Evolutionary conservation across 2,329 filamentous ascomycete species (phyloP), one percentile per base, ranked within the genome.

Genomic region (Nemania serpens): DNA sequence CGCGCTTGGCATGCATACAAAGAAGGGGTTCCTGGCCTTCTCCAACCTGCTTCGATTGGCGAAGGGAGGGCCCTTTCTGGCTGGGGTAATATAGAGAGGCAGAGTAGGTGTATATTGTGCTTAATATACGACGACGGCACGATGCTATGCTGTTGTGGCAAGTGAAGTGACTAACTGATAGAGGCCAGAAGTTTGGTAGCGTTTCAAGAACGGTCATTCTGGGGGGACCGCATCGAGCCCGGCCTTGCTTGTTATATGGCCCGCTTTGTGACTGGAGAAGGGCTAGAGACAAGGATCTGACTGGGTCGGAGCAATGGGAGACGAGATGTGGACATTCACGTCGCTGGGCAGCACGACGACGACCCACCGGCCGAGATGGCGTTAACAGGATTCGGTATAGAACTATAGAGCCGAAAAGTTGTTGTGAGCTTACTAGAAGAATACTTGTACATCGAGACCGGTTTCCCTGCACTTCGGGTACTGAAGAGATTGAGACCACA

Each of bases 91-190:
- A 78, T 78, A 69, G 71, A 75, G 70, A 71, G 74, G 70, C 73
- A 73, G 75, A 73, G 74, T 72, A 75, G 69, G 75, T 77, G 76
- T 74, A 79, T 74, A 78, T 78, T n/a, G 36, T 71, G 67, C 65
- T 65, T 71, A 78, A 76, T 77, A 76, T 77, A 77, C 68, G 68
- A 69, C 69, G 67, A 73, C 73, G 73, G 74, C 72, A 74, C 70
- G 73, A 55, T 51, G 47, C 52, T 64, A 46, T 56, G 58, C 46
- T 56, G 58, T 41, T 58, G 58, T 64, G 71, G 69, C 70, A 64
- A 67, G 63, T 62, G 63, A 61, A 34, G 48, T 48, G 43, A 68
- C 61, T 68, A 67, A 65, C 66, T 58, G 68, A 46, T 61, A 62
- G 66, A 67, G 64, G 64, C 61, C 63, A 69, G 63, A 70, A 61